Conservation (phyloP, 148 eudicot species). For the Salicornia ramosissima region DNA sequence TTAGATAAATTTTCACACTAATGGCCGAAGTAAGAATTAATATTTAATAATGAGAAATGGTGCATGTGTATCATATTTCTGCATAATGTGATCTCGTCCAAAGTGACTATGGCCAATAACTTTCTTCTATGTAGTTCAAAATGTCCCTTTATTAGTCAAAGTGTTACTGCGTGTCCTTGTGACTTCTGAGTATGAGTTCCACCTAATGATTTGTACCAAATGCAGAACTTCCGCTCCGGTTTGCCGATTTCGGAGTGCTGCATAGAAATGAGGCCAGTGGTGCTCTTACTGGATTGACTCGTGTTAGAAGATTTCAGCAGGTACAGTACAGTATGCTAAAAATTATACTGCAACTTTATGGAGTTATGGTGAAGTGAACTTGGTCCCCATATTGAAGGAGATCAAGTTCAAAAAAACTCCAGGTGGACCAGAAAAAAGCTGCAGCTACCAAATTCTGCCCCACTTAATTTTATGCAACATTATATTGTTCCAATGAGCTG, state of each 20-base stretch:
- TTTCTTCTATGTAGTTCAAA: not conserved
- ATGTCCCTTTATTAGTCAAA: not conserved
- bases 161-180: not conserved
- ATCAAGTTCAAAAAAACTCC: not conserved
- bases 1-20: not conserved
- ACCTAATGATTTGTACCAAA: slow-evolving; percentile 15
- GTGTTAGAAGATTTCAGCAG: slow-evolving; percentile 99
- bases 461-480: not conserved
- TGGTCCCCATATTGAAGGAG: not conserved
- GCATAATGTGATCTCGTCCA: not conserved
- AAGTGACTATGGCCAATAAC: not conserved
- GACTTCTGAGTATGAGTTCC: slow-evolving; percentile 1
- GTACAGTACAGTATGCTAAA: slow-evolving; percentile 31
- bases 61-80: not conserved
- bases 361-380: not conserved
- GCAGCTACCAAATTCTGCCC: not conserved
- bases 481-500: too few relatives aligned
- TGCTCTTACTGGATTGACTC: slow-evolving; percentile 97
- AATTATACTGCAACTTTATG: not conserved
- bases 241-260: slow-evolving; percentile 96
- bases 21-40: not conserved
- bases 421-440: not conserved
- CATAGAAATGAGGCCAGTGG: slow-evolving; percentile 99
- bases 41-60: not conserved
- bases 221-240: slow-evolving; percentile 93